Evolutionary conservation across 2,329 filamentous ascomycete genomes (phyloP), one percentile per base, ranked within the genome.

Genomic region (Escovopsis sp.): DNA sequence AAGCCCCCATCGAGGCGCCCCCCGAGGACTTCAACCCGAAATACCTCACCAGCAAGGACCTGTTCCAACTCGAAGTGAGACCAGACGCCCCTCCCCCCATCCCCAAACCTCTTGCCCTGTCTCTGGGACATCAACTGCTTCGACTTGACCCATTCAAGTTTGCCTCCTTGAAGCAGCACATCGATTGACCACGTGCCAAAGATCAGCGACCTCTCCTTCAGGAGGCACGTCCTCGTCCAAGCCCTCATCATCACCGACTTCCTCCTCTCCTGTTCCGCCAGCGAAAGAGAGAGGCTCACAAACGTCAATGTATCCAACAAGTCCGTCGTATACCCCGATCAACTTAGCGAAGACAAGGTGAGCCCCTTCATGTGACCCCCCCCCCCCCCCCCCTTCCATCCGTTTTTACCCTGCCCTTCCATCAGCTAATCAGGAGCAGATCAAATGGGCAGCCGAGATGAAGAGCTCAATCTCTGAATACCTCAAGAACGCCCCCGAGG

Each of bases 161-260:
- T n/a, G n/a, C n/a, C n/a, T n/a, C n/a, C n/a, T n/a, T n/a, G 15
- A 27, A 37, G 31, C 11, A 29, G 33, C 25, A 39, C 35, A 26
- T 9, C 13, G 4, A 18, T 25, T 15, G 11, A 33, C 31, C n/a
- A 17, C n/a, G n/a, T 19, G 16, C 10, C 11, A 26, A 45, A 86
- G 81, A 79, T 96, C 42, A 87, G 85, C 55, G 90, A 99, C 57
- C 69, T 94, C 28, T 88, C 88, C 6, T 96, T 99, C 54, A 74
- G 92, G 46, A 73, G 92, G 39, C 86, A 98, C 54, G 84, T 98
- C 35, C 70, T 98, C 27, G 88, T 98, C 2, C 90, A 99, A 57
- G 83, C 86, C 12, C 72, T 96, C 36, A 96, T 99, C 45, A 69
- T 94, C 39, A 73, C 96, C 50, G 88, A 98, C 50, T 98, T 98